phyloP scores from a whole-genome alignment of 1,139 yeast species.

The Taphrina confusa region DNA sequence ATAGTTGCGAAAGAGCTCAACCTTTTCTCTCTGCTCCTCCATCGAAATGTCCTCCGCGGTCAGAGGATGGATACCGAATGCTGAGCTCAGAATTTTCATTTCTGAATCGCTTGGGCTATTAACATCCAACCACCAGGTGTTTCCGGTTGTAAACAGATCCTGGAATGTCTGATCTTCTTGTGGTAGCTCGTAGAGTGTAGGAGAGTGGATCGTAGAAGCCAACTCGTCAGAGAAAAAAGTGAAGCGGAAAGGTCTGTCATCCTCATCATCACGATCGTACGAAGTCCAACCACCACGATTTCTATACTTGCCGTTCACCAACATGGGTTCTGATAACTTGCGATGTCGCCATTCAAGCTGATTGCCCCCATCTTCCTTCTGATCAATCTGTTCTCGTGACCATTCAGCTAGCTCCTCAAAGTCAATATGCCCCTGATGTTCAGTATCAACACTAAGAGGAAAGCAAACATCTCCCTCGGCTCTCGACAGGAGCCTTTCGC shows the following conservation, averaged over 20 bases:
- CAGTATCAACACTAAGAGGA: constrained; percentile 35
- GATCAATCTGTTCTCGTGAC: constrained; percentile 34
- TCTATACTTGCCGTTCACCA: constrained; percentile 39
- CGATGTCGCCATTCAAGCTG: constrained; percentile 39
- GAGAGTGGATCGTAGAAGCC: constrained; percentile 84
- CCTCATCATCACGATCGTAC: constrained; percentile 43
- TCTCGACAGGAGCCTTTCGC: constrained; percentile 19
- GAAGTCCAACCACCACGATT: constrained; percentile 32
- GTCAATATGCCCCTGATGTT: constrained; percentile 30
- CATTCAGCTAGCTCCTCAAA: constrained; percentile 35
- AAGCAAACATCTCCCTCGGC: constrained; percentile 38
- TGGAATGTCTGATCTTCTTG: constrained; percentile 54
- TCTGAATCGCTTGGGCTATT: constrained; percentile 93
- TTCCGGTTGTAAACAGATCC: constrained; percentile 50
- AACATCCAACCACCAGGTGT: constrained; percentile 75
- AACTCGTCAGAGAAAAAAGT: constrained; percentile 91
- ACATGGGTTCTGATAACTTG: constrained; percentile 37
- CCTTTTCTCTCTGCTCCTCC: constrained; percentile 94
- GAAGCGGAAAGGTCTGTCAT: constrained; percentile 58
- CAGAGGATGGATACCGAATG: constrained; percentile 92
- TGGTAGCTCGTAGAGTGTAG: constrained; percentile 66
- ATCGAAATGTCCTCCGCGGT: constrained; percentile 93
- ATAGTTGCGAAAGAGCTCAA: constrained; percentile 83
- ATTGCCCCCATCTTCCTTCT: constrained; percentile 35
- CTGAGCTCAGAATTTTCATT: constrained; percentile 86